These are phyloP conservation scores for Pseudogymnoascus sp. DNA, from an alignment of 2,329 filamentous ascomycete species.

Conservation along the genomic window DNA sequence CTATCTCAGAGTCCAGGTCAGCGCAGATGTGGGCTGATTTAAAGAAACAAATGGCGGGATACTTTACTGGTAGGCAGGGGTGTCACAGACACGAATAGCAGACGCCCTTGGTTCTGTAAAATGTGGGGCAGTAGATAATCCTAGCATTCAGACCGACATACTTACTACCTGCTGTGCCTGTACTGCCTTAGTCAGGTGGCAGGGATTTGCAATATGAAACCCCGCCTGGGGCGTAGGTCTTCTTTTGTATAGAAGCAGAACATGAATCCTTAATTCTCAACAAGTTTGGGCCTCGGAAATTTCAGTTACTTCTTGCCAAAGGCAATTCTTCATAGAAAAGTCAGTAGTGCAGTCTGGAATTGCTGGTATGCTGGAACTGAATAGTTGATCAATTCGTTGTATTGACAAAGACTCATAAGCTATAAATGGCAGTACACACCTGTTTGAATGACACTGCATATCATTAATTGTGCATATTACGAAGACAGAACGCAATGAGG, in stretches of 20 bases:
- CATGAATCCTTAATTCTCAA: not conserved
- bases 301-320: not conserved
- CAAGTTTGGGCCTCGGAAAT: not conserved
- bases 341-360: not conserved
- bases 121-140: not conserved
- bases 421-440: not conserved
- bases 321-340: not conserved
- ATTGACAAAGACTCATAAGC: not conserved
- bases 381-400: not conserved
- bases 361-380: not conserved
- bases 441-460: not conserved
- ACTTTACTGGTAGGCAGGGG: not conserved
- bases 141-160: not conserved
- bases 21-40: not conserved
- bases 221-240: not conserved
- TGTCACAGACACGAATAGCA: not conserved
- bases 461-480: not conserved
- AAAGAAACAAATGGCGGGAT: not conserved
- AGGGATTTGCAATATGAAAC: not conserved
- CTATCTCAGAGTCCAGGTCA: not conserved
- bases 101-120: not conserved
- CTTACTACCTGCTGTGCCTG: not conserved
- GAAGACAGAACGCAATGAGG: not conserved
- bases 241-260: not conserved
- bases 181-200: not conserved